These are phyloP conservation scores for Lyophyllum decastes DNA, from an alignment of 768 basidiomycete species.

Conservation along the genomic window DNA sequence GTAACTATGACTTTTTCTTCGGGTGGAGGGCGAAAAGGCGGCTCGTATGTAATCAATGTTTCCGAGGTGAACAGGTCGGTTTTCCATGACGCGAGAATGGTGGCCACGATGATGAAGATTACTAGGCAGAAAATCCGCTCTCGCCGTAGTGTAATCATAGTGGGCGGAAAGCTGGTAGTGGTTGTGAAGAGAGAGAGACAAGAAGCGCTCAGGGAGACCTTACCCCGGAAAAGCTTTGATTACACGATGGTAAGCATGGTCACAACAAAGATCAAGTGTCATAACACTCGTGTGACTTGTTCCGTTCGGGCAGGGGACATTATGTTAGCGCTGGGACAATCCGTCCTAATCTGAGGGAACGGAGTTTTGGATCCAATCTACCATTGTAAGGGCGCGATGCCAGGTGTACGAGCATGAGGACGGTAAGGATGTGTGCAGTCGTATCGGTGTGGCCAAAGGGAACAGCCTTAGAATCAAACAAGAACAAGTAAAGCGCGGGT, in stretches of 20 bases:
- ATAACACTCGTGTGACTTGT: not conserved
- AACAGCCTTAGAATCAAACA: not conserved
- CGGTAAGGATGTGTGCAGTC: no score
- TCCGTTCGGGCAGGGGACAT: not conserved
- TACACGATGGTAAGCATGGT: not conserved
- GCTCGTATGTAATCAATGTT: not conserved
- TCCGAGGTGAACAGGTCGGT: constrained; percentile 3
- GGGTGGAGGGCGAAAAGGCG: not conserved
- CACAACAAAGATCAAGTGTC: not conserved
- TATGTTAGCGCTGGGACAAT: not conserved
- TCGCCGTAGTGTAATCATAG: constrained; percentile 11
- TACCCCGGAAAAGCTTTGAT: not conserved
- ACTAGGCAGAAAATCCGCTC: constrained; percentile 6
- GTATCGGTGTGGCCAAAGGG: not conserved
- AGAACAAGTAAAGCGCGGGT: constrained; percentile 5
- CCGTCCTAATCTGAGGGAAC: not conserved
- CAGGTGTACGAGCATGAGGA: no score
- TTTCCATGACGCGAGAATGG: constrained; percentile 7
- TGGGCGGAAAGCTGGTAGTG: not conserved
- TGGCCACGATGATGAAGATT: not conserved
- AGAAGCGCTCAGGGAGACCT: not conserved
- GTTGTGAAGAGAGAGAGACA: not conserved
- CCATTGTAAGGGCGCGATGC: not conserved
- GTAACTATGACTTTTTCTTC: not conserved
- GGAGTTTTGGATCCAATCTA: no score